Evolutionary conservation across 805 yeast species (phyloP), one percentile per base, ranked within the genome.

Genomic region (Myxozyma vanderwaltii): DNA sequence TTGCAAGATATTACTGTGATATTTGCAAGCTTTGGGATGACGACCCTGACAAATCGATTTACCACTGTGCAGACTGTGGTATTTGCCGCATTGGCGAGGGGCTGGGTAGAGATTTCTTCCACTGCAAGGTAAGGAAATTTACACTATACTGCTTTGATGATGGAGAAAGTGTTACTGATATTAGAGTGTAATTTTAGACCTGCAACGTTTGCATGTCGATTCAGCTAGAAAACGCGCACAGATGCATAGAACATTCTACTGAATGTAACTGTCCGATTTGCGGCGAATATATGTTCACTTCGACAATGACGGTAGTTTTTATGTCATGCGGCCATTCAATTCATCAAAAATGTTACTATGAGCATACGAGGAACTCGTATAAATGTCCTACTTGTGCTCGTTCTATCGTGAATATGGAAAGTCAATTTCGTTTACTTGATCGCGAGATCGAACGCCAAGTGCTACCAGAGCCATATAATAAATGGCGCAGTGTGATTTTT

Each of bases 291-390:
- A 82, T 91, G 82, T 91, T 91, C 71, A 87, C 90, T 15, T 86
- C 94, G 3, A 83, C 87, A 5, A 80, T 78, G 70, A 86, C 90
- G 10, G 96, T 91, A 44, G 96, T 90, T 21, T 91, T 91, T 71
- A 90, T 91, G 96, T 77, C 79, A 2, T 91, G 98, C 74, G 97
- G 97, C 1, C 98, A 91, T 74, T 89, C 96, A 39, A 91, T 91
- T 59, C 98, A 91, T 74, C 89, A 90, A 71, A 69, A 72, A 27
- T 91, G 98, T 72, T 91, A 84, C 71, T 86, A 86, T 62, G 92
- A 89, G 64, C 85, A 87, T 71, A 82, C 89, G n/a, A 81, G 84
- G 65, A 61, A 57, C 70, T 83, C 88, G 15, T 91, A 90, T 77
- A 89, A 89, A 71, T 91, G 98, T 72, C 98, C 98, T 1, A 80